Percentiles rank a stretch among this genome's conserved stretches.
These are phyloP conservation scores for Skeletonema marinoi DNA, from an alignment of 108 stramenopile species.

Conservation along the genomic window DNA sequence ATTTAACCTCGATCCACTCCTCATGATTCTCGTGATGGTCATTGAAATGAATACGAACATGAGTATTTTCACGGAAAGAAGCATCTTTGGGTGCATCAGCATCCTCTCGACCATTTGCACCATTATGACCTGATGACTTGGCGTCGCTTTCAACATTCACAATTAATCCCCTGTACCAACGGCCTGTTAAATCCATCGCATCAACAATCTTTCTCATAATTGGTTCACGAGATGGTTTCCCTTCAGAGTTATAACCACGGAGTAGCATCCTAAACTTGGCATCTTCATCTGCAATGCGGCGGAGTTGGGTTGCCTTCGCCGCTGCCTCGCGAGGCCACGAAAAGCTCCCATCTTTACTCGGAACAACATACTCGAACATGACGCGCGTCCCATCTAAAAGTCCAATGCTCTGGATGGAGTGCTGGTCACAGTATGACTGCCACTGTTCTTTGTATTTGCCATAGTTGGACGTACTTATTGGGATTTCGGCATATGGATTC, in stretches of 20 bases:
- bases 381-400: conserved; percentile 68
- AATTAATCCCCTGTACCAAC: conserved; percentile 82
- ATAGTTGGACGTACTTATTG: conserved; percentile 22
- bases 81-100: conserved; percentile 8
- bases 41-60: conserved; percentile 74
- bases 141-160: conserved; percentile 46
- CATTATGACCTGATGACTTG: conserved; percentile 21
- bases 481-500: conserved; percentile 61
- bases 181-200: conserved; percentile 82
- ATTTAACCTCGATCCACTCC: conserved; percentile 87
- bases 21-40: conserved; percentile 66
- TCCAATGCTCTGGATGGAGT: conserved; percentile 71
- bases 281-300: conserved; percentile 76
- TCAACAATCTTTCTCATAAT: conserved; percentile 55
- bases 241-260: conserved; percentile 63
- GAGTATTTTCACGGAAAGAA: conserved; percentile 44
- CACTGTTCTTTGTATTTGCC: conserved; percentile 64
- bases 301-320: conserved; percentile 76
- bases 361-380: conserved; percentile 77
- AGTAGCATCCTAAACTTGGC: conserved; percentile 62
- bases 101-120: background rate
- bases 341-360: conserved; percentile 63
- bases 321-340: conserved; percentile 89
- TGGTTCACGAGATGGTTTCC: conserved; percentile 37
- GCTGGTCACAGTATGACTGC: conserved; percentile 69